Evolutionary conservation across 2,329 filamentous ascomycete genomes (phyloP).

Genomic region (Talaromyces atroroseus): DNA sequence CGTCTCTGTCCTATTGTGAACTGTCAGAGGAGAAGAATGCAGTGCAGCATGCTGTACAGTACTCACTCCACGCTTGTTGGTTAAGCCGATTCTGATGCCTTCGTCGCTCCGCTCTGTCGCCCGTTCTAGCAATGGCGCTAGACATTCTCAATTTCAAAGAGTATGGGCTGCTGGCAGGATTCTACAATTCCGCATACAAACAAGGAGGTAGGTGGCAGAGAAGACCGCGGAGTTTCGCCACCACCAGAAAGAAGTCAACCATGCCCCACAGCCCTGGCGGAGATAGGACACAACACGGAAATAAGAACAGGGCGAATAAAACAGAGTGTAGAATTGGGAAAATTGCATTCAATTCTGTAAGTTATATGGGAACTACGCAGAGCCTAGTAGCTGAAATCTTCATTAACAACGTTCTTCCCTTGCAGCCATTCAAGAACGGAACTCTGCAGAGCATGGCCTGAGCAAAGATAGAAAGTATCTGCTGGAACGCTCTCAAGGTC

Average conservation of each 20-base stretch:
- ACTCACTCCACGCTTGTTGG: background rate
- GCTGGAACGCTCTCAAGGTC: constrained; percentile 42
- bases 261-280: too few relatives aligned
- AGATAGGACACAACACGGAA: too few relatives aligned
- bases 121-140: too few relatives aligned
- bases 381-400: constrained; percentile 56
- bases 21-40: background rate
- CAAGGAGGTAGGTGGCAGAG: too few relatives aligned
- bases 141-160: too few relatives aligned
- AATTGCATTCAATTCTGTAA: too few relatives aligned
- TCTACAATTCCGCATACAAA: too few relatives aligned
- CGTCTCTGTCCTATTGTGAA: background rate
- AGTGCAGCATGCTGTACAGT: background rate
- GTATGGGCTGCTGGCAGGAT: too few relatives aligned
- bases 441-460: constrained; percentile 47
- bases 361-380: background rate
- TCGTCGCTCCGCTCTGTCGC: background rate
- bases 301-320: too few relatives aligned
- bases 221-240: too few relatives aligned
- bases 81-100: background rate
- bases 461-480: constrained; percentile 56
- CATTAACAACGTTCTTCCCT: constrained; percentile 51
- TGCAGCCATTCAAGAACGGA: constrained; percentile 50
- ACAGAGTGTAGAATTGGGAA: too few relatives aligned
- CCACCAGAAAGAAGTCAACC: too few relatives aligned